These are phyloP conservation scores for Fimicolochytrium jonesii DNA, from an alignment of 192 early-diverging fungal species.

Conservation along the genomic window DNA sequence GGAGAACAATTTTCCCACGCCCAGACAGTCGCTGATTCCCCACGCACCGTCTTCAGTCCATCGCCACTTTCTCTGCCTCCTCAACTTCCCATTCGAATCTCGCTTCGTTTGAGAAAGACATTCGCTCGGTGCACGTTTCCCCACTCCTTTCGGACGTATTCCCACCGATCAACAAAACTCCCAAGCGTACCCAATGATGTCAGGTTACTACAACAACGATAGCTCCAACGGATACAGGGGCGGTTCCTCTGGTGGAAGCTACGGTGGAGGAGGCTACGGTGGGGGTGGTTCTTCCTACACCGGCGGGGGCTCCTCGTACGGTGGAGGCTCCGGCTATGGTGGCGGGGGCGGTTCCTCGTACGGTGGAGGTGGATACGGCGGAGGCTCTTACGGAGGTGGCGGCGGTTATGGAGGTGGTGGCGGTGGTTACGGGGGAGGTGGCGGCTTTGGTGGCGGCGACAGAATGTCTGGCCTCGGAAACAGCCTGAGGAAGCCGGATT, in stretches of 20 bases:
- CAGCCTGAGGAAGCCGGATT: constrained; percentile 56
- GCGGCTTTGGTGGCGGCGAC: constrained; percentile 34
- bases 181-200: no score
- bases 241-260: background rate
- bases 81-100: no score
- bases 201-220: no score
- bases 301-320: constrained; percentile 5
- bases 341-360: constrained; percentile 33
- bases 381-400: constrained; percentile 29
- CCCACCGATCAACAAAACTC: no score
- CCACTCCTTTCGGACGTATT: no score
- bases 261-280: background rate
- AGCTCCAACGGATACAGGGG: no score
- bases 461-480: constrained; percentile 52
- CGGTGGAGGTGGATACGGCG: constrained; percentile 38
- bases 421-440: constrained; percentile 37
- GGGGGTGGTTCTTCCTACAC: constrained; percentile 5
- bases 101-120: no score
- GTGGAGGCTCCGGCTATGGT: background rate
- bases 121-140: no score
- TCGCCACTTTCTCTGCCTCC: no score
- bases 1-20: no score
- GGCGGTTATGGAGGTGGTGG: constrained; percentile 42
- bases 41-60: no score
- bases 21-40: no score